Evolutionary conservation across 306 rosid genomes (phyloP).

Genomic region (Lotus japonicus): DNA sequence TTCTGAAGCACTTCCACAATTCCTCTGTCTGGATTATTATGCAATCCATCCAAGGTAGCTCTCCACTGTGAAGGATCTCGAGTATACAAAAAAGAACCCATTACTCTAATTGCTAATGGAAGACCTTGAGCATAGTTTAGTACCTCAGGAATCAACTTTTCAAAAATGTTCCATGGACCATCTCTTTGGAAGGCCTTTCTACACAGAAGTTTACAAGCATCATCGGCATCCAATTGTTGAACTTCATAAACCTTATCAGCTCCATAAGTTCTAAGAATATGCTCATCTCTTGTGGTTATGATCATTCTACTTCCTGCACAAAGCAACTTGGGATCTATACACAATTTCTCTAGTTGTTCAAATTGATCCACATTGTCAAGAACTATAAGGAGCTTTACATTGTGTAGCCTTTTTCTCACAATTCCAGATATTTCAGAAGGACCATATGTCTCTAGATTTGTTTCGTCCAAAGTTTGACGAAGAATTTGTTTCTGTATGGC

Average conservation of each 20-base stretch:
- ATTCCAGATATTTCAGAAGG: background rate
- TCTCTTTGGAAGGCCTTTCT: conserved; percentile 17
- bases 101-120: background rate
- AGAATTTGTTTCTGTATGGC: background rate
- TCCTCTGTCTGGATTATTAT: background rate
- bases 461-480: background rate
- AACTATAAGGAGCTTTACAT: background rate
- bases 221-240: background rate
- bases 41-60: background rate
- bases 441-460: background rate
- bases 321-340: background rate
- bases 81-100: conserved; percentile 5
- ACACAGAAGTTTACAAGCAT: background rate
- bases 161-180: background rate
- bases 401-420: background rate
- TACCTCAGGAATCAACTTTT: background rate
- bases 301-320: background rate
- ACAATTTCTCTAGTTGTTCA: background rate
- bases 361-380: conserved; percentile 5
- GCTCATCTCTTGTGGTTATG: background rate
- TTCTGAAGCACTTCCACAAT: background rate
- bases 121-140: background rate
- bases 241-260: background rate
- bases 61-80: background rate
- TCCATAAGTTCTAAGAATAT: background rate